A percentile compares a stretch with the other conserved stretches of the same genome.
phyloP scores from a whole-genome alignment of 179 eudicot genomes.

The Spergularia azorica region DNA sequence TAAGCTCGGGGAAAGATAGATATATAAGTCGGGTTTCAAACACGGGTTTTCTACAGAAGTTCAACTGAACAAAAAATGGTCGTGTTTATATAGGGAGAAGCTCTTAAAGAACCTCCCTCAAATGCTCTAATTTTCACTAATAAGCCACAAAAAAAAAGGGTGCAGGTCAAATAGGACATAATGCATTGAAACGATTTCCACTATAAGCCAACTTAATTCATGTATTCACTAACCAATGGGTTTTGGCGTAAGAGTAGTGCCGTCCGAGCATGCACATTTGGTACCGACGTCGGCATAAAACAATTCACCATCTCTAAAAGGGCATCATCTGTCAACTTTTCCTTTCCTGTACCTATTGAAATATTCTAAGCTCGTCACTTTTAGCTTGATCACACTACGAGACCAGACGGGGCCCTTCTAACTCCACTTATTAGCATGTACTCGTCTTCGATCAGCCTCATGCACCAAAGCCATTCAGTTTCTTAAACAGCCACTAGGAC shows the following conservation, averaged over 20 bases:
- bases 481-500: slow-evolving; percentile 2
- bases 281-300: slow-evolving; percentile 2
- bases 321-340: background rate
- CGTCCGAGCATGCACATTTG: slow-evolving; percentile 1
- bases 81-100: slow-evolving; percentile 10
- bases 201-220: slow-evolving; percentile 11
- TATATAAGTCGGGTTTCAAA: background rate
- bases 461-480: slow-evolving; percentile 1
- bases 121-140: background rate
- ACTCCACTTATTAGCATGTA: slow-evolving; percentile 6
- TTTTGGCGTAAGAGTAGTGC: slow-evolving; percentile 13
- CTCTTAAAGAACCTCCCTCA: background rate
- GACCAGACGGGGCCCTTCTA: background rate
- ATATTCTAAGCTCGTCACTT: background rate
- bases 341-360: background rate
- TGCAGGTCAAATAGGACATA: slow-evolving; percentile 25
- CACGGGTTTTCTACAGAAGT: background rate
- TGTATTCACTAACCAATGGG: slow-evolving; percentile 15
- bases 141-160: background rate
- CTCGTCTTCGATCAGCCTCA: slow-evolving; percentile 20
- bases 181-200: slow-evolving; percentile 23
- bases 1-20: background rate
- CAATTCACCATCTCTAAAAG: slow-evolving; percentile 22
- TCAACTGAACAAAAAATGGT: slow-evolving; percentile 1
- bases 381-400: slow-evolving; percentile 3